phyloP scores from a whole-genome alignment of 371 early-diverging fungal species.

The Coemansia sp. region DNA sequence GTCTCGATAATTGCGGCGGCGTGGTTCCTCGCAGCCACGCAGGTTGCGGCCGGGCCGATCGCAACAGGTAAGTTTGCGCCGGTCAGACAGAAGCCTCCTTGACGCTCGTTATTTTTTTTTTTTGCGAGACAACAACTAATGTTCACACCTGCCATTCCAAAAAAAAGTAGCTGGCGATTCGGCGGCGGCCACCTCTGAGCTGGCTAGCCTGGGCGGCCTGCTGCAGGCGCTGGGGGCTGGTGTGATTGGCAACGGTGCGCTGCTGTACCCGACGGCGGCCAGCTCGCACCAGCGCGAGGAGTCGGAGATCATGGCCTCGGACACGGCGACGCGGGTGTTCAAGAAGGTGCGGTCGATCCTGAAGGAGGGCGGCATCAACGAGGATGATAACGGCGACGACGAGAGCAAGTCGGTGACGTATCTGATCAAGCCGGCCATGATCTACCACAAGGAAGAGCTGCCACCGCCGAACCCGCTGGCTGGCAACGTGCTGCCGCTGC shows the following conservation, averaged over 20 bases:
- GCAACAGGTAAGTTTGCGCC: conserved; percentile 26
- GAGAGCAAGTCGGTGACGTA: conserved; percentile 34
- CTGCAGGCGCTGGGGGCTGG: conserved; percentile 46
- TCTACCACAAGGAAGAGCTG: conserved; percentile 48
- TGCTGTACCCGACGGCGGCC: conserved; percentile 34
- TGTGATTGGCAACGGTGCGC: conserved; percentile 40
- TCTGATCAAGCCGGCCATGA: conserved; percentile 43
- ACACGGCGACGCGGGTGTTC: conserved; percentile 38
- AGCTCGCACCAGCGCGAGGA: conserved; percentile 45
- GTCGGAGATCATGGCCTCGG: conserved; percentile 43
- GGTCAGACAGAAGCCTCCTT: too few species aligned
- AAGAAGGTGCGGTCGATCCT: conserved; percentile 46
- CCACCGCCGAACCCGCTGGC: conserved; percentile 45
- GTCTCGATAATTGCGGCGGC: conserved; percentile 41
- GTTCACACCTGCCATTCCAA: too few species aligned
- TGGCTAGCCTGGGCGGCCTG: conserved; percentile 42
- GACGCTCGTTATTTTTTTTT: too few species aligned
- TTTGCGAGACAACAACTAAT: too few species aligned
- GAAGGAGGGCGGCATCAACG: conserved; percentile 43
- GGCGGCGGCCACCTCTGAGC: conserved; percentile 26
- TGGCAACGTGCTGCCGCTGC: conserved; percentile 40
- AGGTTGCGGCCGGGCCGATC: conserved; percentile 39
- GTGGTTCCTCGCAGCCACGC: conserved; percentile 44
- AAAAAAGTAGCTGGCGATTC: conserved; percentile 17
- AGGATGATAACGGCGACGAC: conserved; percentile 37